phyloP scores from a whole-genome alignment of 768 basidiomycete species.

The Glaciozyma antarctica region DNA sequence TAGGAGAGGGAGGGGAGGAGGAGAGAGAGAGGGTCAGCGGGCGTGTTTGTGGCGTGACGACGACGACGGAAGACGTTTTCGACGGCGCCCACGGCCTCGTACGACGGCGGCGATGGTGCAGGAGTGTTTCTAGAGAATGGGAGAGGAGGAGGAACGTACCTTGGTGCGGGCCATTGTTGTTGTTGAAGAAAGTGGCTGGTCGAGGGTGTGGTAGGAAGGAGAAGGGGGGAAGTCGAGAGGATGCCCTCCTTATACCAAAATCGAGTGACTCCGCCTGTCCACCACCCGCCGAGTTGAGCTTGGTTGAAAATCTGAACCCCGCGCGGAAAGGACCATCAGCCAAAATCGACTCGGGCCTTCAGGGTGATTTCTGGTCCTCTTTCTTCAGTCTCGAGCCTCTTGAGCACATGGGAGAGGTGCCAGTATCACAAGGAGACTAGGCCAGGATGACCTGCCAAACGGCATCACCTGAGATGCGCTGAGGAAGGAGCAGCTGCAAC shows the following conservation, averaged over 20 bases:
- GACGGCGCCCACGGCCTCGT: not conserved
- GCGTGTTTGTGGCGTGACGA: not conserved
- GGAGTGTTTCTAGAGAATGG: not conserved
- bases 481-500: too few species aligned
- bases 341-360: not conserved
- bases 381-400: not conserved
- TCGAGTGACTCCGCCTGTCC: not conserved
- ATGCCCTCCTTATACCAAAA: not conserved
- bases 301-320: not conserved
- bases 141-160: slow-evolving; percentile 9
- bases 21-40: not conserved
- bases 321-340: too few species aligned
- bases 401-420: not conserved
- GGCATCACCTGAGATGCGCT: not conserved
- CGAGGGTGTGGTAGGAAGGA: slow-evolving; percentile 5
- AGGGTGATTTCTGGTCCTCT: not conserved
- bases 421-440: not conserved
- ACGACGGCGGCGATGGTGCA: not conserved
- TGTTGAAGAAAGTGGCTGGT: not conserved
- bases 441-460: not conserved
- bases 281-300: not conserved
- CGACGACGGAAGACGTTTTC: slow-evolving; percentile 1
- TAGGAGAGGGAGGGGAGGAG: slow-evolving; percentile 21
- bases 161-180: slow-evolving; percentile 27
- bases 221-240: not conserved